phyloP scores from a whole-genome alignment of 345 rosid species.

The Moringa oleifera region DNA sequence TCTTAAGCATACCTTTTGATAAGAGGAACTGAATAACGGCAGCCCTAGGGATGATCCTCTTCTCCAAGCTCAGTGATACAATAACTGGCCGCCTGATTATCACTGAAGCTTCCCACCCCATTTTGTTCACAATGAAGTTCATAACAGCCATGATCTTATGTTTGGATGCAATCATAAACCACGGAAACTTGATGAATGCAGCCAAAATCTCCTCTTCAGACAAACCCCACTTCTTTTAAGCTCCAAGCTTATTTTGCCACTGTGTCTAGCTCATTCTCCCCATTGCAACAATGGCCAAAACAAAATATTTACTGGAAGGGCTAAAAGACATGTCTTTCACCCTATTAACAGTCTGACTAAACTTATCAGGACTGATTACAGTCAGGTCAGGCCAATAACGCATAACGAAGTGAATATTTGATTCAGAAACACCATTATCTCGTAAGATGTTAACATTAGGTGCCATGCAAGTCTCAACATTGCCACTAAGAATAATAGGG shows the following conservation, averaged over 20 bases:
- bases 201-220: constrained; percentile 15
- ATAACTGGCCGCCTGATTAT: neutral
- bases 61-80: constrained; percentile 12
- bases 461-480: neutral
- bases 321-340: constrained; percentile 19
- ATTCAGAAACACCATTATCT: constrained; percentile 23
- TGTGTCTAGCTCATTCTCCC: constrained; percentile 1
- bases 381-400: neutral
- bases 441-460: constrained; percentile 11
- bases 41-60: constrained; percentile 18
- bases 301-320: constrained; percentile 12
- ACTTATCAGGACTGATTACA: neutral
- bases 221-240: constrained; percentile 27
- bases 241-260: constrained; percentile 17
- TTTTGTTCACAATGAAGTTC: constrained; percentile 18
- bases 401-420: constrained; percentile 4
- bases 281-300: constrained; percentile 5
- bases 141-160: constrained; percentile 10
- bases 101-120: constrained; percentile 7
- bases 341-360: constrained; percentile 11
- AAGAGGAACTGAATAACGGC: neutral
- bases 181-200: constrained; percentile 9
- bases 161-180: neutral
- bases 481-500: neutral
- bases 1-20: constrained; percentile 13